Base-by-base conservation (phyloP, 345 rosid genomes). In the Murraya koenigii region DNA sequence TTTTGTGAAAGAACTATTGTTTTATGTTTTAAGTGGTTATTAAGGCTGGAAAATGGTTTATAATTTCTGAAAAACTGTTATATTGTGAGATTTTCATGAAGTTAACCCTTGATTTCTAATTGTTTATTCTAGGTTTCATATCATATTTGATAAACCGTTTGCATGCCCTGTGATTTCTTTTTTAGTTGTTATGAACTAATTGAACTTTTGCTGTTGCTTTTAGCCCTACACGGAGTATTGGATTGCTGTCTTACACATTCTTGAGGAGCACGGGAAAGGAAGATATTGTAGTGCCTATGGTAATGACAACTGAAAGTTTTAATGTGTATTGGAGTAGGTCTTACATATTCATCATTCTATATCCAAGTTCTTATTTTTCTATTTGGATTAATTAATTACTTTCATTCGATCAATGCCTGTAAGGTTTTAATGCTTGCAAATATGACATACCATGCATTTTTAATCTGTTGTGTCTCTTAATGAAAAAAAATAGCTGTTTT, bases 211-310 rank as follows among this genome's bases (percentile, higher is more conserved):
- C 30, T 83, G 75, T 85, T 77, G 80, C 64, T 85, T 85, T 70
- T 75, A 95, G 99, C 77, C 83, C 89, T 72, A 90, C 97, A 54
- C 95, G 90, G 87, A 95, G 98, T 86, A 91, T 95, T 66, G 99
- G 99, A 78, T 77, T 95, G 85, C 86, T 95, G 66, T 93, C 98
- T 15, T 95, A 95, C 83, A 93, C 96, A 17, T 95, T 92, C 86
- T 85, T 95, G 84, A 93, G 92, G 88, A 89, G 91, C 86, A 95
- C 99, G 0, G 95, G 97, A 64, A 92, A 91, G 84, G 97, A 93
- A 82, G 98, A 95, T 84, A 92, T 93, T 44, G 89, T 95, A 60
- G 99, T 95, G 32, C 99, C 99, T 54, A 93, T 95, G 98, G 99
- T 95, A 91, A 89, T 82, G 60, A 39, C 55, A 69, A 65, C 63